Evolutionary conservation across 164 flowering plant species (phyloP), one percentile per base, ranked within the genome.

Genomic region (Tinospora cordifolia): DNA sequence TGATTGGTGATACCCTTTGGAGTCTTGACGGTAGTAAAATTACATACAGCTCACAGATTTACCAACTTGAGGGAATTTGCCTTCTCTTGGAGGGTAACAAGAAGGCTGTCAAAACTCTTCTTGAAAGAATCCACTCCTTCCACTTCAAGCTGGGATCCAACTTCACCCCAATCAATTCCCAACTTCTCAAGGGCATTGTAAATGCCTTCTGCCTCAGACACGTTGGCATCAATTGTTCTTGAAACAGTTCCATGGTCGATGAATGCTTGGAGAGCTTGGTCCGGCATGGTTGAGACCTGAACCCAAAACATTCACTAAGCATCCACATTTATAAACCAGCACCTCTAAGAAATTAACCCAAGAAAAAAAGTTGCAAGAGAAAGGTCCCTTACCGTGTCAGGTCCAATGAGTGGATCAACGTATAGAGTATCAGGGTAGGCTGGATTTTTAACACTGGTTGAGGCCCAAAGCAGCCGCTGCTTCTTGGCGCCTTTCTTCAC

Each of bases 221-320:
- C 77, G 63, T 95, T 92, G 7, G 83, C 39, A 68, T 95, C 99
- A 19, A 95, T 94, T 11, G 99, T 95, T 83, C 99, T 89, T 13
- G 87, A 80, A 57, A 87, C 97, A 0, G 74, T 66, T 39, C 99
- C 99, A 54, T 94, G 98, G 74, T 91, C 98, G 25, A 92, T 62
- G 74, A 89, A 95, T 65, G 99, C 99, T 77, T 83, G 84, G 36
- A 95, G 90, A 70, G 99, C 98, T 83, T 90, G 92, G 75, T 95
- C 99, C 6, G 99, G 99, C 99, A 92, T 94, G 70, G 99, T 94
- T 26, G 99, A 94, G 34, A 94, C 99, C 99, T 94, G 80, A 46
- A 40, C 36, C 40, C 22, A 2, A 41, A 39, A 40, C 11, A 65
- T 30, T 3, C n/a, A 17, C 5, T 30, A 36, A 15, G 11, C 7